phyloP scores from a whole-genome alignment of 148 eudicot species.

The Hydrangea macrophylla region DNA sequence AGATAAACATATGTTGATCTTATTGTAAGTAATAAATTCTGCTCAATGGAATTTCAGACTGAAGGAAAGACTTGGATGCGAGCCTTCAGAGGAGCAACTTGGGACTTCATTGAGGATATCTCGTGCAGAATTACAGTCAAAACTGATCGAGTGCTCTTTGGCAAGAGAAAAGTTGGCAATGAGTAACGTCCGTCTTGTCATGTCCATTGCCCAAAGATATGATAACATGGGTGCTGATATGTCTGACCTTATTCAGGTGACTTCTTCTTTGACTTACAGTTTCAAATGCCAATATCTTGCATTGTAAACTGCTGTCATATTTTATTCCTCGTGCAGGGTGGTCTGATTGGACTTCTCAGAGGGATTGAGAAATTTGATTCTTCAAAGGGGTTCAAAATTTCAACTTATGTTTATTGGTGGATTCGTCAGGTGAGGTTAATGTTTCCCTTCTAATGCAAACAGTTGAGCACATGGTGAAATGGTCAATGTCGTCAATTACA shows the following conservation, averaged over 20 bases:
- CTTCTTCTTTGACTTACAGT: not conserved
- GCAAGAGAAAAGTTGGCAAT: slow-evolving; percentile 90
- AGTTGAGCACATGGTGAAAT: not conserved
- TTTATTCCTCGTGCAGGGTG: slow-evolving; percentile 55
- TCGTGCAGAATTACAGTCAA: slow-evolving; percentile 57
- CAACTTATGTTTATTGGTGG: slow-evolving; percentile 99
- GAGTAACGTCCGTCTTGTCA: slow-evolving; percentile 96
- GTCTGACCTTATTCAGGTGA: slow-evolving; percentile 93
- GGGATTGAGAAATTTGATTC: slow-evolving; percentile 98
- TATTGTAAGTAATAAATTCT: slow-evolving; percentile 9
- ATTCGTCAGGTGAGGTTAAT: slow-evolving; percentile 68
- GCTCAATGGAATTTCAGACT: slow-evolving; percentile 41
- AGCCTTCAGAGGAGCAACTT: slow-evolving; percentile 90
- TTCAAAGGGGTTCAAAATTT: slow-evolving; percentile 90
- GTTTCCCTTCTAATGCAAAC: not conserved
- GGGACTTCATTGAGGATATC: slow-evolving; percentile 65
- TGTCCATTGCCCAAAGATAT: slow-evolving; percentile 89
- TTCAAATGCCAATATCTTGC: slow-evolving; percentile 3
- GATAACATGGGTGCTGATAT: slow-evolving; percentile 93
- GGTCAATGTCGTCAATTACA: not conserved
- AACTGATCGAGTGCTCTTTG: slow-evolving; percentile 67
- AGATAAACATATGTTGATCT: not conserved
- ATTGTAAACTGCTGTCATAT: slow-evolving; percentile 1
- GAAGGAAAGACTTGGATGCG: slow-evolving; percentile 72
- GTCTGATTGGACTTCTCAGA: slow-evolving; percentile 85